phyloP scores from a whole-genome alignment of 805 yeast genomes.

The Cephaloascus albidus region DNA sequence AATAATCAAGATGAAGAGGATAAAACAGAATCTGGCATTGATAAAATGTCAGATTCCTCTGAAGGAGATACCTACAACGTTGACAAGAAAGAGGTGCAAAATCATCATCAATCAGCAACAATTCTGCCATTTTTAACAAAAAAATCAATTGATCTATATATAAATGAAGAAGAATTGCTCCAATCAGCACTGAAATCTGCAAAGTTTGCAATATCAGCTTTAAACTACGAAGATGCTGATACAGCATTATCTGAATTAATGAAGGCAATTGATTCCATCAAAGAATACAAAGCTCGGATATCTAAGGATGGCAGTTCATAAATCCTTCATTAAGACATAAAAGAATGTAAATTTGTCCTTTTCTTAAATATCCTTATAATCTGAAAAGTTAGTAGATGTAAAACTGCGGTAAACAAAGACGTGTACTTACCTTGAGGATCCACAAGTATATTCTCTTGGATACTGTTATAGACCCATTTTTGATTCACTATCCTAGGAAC shows the following conservation, averaged over 20 bases:
- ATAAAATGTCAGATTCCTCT: not conserved
- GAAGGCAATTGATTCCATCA: slow-evolving; percentile 31
- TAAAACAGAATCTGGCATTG: not conserved
- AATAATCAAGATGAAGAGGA: not conserved
- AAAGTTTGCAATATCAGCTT: slow-evolving; percentile 63
- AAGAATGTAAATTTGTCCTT: too few species aligned
- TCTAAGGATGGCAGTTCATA: too few species aligned
- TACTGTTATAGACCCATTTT: slow-evolving; percentile 20
- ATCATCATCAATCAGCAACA: not conserved
- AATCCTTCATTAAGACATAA: too few species aligned
- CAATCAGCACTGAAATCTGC: slow-evolving; percentile 51
- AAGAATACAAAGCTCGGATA: slow-evolving; percentile 2
- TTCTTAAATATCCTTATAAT: too few species aligned
- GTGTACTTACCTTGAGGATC: slow-evolving; percentile 12
- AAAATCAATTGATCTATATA: not conserved
- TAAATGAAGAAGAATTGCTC: slow-evolving; percentile 16
- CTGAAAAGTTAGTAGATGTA: too few species aligned
- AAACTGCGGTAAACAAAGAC: too few species aligned
- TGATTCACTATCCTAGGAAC: slow-evolving; percentile 27
- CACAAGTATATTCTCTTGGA: slow-evolving; percentile 12
- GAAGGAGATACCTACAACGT: not conserved
- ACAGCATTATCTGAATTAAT: slow-evolving; percentile 53
- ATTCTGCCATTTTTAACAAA: too few species aligned
- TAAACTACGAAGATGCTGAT: slow-evolving; percentile 57
- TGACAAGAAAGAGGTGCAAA: not conserved